phyloP scores from a whole-genome alignment of 2,329 filamentous ascomycete species.

The Colletotrichum scovillei region DNA sequence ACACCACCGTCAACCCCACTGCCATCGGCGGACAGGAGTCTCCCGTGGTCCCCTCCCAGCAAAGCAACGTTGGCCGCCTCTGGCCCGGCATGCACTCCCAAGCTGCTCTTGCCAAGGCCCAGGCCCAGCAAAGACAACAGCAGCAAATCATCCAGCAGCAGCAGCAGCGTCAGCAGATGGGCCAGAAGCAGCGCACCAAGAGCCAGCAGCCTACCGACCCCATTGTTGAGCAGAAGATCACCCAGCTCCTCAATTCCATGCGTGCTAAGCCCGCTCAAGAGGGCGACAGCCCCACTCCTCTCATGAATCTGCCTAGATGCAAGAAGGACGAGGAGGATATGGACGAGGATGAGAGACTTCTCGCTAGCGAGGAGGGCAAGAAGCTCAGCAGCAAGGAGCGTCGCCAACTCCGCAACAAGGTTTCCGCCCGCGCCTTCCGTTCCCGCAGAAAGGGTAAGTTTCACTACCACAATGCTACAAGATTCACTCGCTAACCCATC shows the following conservation, averaged over 20 bases:
- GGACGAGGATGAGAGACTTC: conserved; percentile 94
- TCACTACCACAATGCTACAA: too few species aligned
- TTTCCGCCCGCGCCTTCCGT: conserved; percentile 96
- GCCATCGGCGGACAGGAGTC: conserved; percentile 73
- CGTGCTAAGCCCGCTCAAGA: conserved; percentile 75
- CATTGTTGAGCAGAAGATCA: conserved; percentile 91
- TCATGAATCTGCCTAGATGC: conserved; percentile 76
- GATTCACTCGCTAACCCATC: conserved; percentile 34
- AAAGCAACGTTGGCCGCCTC: conserved; percentile 75
- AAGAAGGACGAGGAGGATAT: conserved; percentile 98
- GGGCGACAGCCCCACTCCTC: conserved; percentile 51
- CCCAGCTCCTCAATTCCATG: conserved; percentile 92
- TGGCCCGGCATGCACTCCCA: conserved; percentile 96
- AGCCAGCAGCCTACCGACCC: conserved; percentile 69
- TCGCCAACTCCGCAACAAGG: conserved; percentile 97
- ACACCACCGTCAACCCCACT: conserved; percentile 75
- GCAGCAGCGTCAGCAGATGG: conserved; percentile 58
- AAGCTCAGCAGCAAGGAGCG: conserved; percentile 98
- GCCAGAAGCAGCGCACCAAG: conserved; percentile 61
- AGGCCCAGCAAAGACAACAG: conserved; percentile 74
- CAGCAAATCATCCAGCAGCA: conserved; percentile 60
- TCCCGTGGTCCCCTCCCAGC: conserved; percentile 57
- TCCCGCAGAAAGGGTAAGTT: conserved; percentile 94
- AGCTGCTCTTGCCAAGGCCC: conserved; percentile 81
- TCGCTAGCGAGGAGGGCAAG: conserved; percentile 98